Percentiles rank a stretch among this genome's conserved stretches.
Evolutionary conservation across 352 stramenopile species (phyloP).

Genomic region (Phytophthora palmivora): DNA sequence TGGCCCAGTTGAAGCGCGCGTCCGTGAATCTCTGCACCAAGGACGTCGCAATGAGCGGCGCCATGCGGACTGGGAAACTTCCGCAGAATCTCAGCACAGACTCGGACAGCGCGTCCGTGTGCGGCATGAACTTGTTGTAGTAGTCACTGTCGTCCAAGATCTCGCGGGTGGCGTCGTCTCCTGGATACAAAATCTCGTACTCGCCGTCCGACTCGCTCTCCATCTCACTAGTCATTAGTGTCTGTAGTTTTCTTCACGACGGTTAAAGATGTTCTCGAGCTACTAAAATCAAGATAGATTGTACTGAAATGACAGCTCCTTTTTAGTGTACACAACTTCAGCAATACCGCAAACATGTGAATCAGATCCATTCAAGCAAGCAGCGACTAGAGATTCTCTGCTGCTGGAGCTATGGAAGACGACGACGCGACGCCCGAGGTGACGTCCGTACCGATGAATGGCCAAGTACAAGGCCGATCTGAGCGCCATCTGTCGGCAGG

Average conservation of each 20-base stretch:
- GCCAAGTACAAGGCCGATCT: slow-evolving; percentile 18
- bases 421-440: slow-evolving; percentile 40
- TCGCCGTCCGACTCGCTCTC: slow-evolving; percentile 51
- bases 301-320: slow-evolving; percentile 11
- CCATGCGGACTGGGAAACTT: slow-evolving; percentile 65
- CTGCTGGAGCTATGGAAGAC: slow-evolving; percentile 41
- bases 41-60: slow-evolving; percentile 47
- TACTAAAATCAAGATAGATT: neutral
- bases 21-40: slow-evolving; percentile 79
- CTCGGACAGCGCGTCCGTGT: slow-evolving; percentile 55
- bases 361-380: slow-evolving; percentile 10
- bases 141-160: slow-evolving; percentile 65
- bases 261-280: slow-evolving; percentile 7
- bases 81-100: slow-evolving; percentile 65
- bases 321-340: slow-evolving; percentile 16
- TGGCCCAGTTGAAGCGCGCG: slow-evolving; percentile 80
- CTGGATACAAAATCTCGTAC: slow-evolving; percentile 68
- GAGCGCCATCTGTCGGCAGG: slow-evolving; percentile 58
- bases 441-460: slow-evolving; percentile 32
- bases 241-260: slow-evolving; percentile 2
- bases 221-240: neutral
- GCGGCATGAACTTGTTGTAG: slow-evolving; percentile 62
- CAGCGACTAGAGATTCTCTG: neutral
- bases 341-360: neutral
- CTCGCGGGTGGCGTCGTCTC: slow-evolving; percentile 47